Evolutionary conservation across 176 grass and related monocot genomes (phyloP), one percentile per base, ranked within the genome.

Genomic region (Ampelocalamus luodianensis): DNA sequence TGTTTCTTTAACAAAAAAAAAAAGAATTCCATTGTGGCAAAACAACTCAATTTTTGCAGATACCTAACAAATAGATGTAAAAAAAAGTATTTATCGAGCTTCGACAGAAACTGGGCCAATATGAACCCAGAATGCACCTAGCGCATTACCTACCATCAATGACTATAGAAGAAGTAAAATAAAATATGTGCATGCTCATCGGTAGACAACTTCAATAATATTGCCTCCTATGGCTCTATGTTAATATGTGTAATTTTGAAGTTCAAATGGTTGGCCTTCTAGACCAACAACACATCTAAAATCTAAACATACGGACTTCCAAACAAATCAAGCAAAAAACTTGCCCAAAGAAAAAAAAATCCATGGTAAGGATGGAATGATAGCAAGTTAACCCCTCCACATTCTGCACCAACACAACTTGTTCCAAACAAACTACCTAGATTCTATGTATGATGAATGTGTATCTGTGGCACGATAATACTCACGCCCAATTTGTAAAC

Each of bases 251-350:
- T 56, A 76, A 2, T 3, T 55, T 53, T 12, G 14, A 53, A 26
- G 22, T 4, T 55, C 20, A 70, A 26, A 23, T 24, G 20, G 20
- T 68, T 23, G 11, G 29, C 20, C 68, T 80, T 68, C 11, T 11
- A 10, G 23, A 26, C 11, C 4, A 69, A 79, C 10, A 29, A 48
- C 23, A 50, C 45, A n/a, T 37, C 18, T 13, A 29, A 18, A 78
- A 4, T 46, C 8, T 24, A 79, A 79, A 49, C 44, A 51, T 69
- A 56, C 0, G 8, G 22, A 68, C 45, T 16, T 68, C 65, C 32
- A 68, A 81, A 65, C 27, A 22, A 56, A 20, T 43, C 37, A 77
- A 26, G n/a, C 4, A 81, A 6, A 70, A 50, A 67, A 63, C 43
- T 20, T 69, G 48, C 22, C 12, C 1, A 54, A 36, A 55, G 10